These are phyloP conservation scores for Pisolithus sp. DNA, from an alignment of 768 basidiomycete species.

Conservation along the genomic window DNA sequence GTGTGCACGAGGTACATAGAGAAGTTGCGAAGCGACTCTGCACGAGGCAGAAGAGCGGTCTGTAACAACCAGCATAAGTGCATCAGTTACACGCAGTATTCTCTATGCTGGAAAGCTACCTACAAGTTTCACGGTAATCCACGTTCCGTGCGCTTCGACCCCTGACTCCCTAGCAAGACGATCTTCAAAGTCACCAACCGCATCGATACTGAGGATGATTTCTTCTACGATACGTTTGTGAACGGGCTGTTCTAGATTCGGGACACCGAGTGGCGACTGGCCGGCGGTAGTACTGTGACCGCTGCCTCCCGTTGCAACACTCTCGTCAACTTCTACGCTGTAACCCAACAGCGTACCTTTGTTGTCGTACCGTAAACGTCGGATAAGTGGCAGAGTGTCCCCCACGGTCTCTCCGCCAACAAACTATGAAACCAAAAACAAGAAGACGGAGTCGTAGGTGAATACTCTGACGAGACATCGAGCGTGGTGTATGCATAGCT, in stretches of 20 bases:
- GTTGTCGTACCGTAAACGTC: conserved; percentile 54
- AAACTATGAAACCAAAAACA: conserved; percentile 44
- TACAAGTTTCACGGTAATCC: conserved; percentile 84
- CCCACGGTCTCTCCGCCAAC: conserved; percentile 83
- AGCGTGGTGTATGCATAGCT: conserved; percentile 6
- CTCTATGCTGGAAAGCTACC: conserved; percentile 15
- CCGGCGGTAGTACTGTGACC: neutral
- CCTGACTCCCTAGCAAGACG: conserved; percentile 17
- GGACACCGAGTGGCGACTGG: neutral
- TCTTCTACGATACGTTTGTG: conserved; percentile 69
- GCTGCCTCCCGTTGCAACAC: conserved; percentile 34
- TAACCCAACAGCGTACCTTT: conserved; percentile 78
- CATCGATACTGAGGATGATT: conserved; percentile 69
- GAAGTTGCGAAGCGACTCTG: conserved; percentile 52
- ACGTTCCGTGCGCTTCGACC: conserved; percentile 49
- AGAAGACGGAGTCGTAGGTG: neutral
- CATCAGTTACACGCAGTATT: neutral
- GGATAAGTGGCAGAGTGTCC: conserved; percentile 59
- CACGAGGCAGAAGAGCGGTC: conserved; percentile 66
- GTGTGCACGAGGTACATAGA: conserved; percentile 51
- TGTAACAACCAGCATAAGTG: conserved; percentile 16
- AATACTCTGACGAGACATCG: neutral
- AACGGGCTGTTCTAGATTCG: conserved; percentile 21
- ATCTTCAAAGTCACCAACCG: conserved; percentile 78
- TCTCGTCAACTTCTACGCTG: conserved; percentile 77